A percentile compares a stretch with the other conserved stretches of the same genome.
Conservation (phyloP, 345 rosid genomes). For the Corchorus capsularis region DNA sequence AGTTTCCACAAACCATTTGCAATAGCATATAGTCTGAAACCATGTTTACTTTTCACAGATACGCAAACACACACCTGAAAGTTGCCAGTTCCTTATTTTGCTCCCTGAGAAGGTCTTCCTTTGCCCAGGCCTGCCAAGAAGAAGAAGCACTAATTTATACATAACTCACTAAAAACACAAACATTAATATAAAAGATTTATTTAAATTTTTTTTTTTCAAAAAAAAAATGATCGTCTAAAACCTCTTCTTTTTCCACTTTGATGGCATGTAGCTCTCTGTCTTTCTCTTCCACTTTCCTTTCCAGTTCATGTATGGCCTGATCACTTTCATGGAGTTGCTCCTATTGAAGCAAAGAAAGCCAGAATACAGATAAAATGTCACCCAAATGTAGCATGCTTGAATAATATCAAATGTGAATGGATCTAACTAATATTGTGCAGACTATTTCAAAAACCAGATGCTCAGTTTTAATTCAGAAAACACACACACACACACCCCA, state of each 20-base stretch:
- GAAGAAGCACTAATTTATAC: slow-evolving; percentile 15
- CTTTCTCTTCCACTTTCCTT: slow-evolving; percentile 84
- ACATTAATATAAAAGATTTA: not conserved
- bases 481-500: no score
- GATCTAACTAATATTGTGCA: not conserved
- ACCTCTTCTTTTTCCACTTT: slow-evolving; percentile 92
- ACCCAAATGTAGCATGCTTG: not conserved
- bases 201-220: no score
- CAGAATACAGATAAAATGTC: not conserved
- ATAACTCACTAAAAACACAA: not conserved
- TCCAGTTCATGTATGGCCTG: slow-evolving; percentile 63
- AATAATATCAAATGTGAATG: slow-evolving; percentile 1
- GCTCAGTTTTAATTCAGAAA: not conserved
- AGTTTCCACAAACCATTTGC: not conserved
- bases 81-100: slow-evolving; percentile 87
- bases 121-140: slow-evolving; percentile 84
- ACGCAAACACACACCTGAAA: slow-evolving; percentile 51
- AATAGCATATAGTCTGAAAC: not conserved
- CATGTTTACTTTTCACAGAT: not conserved
- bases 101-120: slow-evolving; percentile 87
- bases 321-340: slow-evolving; percentile 72
- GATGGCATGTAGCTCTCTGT: slow-evolving; percentile 79
- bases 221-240: slow-evolving; percentile 18
- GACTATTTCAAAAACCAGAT: not conserved
- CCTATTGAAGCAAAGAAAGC: slow-evolving; percentile 44